These are phyloP conservation scores for Hemisphaericaspora xylanilytica DNA, from an alignment of 1,139 yeast species.

Conservation along the genomic window DNA sequence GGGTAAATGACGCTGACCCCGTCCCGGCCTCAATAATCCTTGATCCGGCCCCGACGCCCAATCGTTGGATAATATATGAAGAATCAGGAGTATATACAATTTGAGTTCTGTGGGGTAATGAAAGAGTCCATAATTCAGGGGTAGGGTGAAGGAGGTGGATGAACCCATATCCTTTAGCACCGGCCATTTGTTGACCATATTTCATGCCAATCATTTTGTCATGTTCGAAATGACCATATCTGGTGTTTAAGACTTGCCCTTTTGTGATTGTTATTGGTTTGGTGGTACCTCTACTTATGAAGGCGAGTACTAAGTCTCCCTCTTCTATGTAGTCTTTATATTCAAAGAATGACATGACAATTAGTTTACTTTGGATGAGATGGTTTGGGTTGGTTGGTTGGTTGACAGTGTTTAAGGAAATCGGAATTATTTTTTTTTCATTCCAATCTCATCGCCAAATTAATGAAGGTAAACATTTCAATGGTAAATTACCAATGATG, in stretches of 20 bases:
- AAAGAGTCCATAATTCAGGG: conserved; percentile 93
- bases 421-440: too few relatives aligned
- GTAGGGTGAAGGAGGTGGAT: conserved; percentile 87
- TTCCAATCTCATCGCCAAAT: too few relatives aligned
- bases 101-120: conserved; percentile 96
- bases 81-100: conserved; percentile 97
- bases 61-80: conserved; percentile 80
- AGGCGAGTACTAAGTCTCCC: conserved; percentile 83
- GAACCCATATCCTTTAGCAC: conserved; percentile 79
- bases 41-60: conserved; percentile 71
- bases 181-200: conserved; percentile 85
- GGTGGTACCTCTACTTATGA: conserved; percentile 75
- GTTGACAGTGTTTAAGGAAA: too few relatives aligned
- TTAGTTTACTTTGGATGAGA: background rate
- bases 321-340: conserved; percentile 64
- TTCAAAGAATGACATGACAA: conserved; percentile 42
- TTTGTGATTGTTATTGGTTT: conserved; percentile 66
- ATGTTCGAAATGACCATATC: conserved; percentile 88
- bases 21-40: conserved; percentile 91
- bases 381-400: too few relatives aligned
- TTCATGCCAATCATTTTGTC: conserved; percentile 73
- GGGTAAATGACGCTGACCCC: conserved; percentile 95
- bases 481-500: too few relatives aligned
- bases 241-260: conserved; percentile 68
- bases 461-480: too few relatives aligned